Evolutionary conservation across 352 stramenopile genomes (phyloP), one percentile per base, ranked within the genome.

Genomic region (Globisporangium apiculatum): DNA sequence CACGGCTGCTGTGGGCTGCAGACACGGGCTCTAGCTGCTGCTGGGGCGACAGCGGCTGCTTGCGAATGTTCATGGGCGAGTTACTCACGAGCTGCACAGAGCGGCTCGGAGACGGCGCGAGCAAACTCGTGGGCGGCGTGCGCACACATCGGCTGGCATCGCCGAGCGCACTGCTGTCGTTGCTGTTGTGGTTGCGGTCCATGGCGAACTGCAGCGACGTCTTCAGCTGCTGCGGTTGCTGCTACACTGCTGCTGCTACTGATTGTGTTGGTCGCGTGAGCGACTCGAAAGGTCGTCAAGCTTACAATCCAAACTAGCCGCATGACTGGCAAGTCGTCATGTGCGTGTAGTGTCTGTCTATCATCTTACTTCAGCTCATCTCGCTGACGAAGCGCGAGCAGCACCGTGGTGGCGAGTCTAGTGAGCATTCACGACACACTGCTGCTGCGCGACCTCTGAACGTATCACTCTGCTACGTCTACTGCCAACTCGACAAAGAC

Each of bases 391-490:
- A 31, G 24, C 24, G 24, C 24, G 24, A 31, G 24, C 24, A 31
- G 24, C 24, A 31, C 2, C 24, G 2, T 31, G 24, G 24, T 31
- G 24, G 24, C 2, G 24, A 31, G 24, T 31, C 24, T 31, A 31
- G 24, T 31, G 24, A 31, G 24, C 24, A 31, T 31, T 31, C 24
- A 46, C 55, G 9, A 54, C 63, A 36, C 31, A 48, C 0, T 50
- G 17, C 17, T 48, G 61, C 35, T 55, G 63, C 5, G 53, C 72
- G 61, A 0, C 68, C 65, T 43, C 62, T 82, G 53, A 73, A 77
- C 50, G 68, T 86, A 54, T 88, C 78, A 18, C 63, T 83, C 15
- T 88, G 78, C 52, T 88, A 86, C 60, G 36, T 88, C 53, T 88
- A 86, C 62, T 72, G 68, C 36, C 74, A 86, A 51, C 43, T 67